Evolutionary conservation across 1,284 basidiomycete species (phyloP), one percentile per base, ranked within the genome.

Genomic region (Exsudoporus floridanus): DNA sequence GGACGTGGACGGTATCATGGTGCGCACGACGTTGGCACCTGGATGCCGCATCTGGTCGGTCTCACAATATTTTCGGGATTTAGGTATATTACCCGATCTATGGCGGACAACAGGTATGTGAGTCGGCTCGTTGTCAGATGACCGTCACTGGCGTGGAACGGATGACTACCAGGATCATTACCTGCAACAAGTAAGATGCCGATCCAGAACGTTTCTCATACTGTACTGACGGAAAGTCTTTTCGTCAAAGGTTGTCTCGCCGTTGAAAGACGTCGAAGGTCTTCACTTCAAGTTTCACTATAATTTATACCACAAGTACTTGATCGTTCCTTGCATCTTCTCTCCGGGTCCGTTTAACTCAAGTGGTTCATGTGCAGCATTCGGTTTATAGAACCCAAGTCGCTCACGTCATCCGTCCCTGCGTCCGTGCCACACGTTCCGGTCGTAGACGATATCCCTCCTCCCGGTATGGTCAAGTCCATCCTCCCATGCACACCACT

Each of bases 401-500:
- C 86, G 6, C 76, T 90, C 23, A 65, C 78, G 12, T 77, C 77
- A 6, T 76, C 83, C 2, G 67, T 75, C 12, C 71, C 77, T 38
- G 70, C 75, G 14, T 61, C 72, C 19, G 58, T 66, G 8, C 55
- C 68, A 9, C 66, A 71, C 2, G 64, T 69, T 4, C 67, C 73
- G 4, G 69, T 70, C 4, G 76, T 78, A 27, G 77, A 77, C 31
- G 88, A 90, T 55, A 71, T 78, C 19, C 86, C 89, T 3, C 92
- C 94, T 2, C 71, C 83, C 0, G 92, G 92, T 14, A 88, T 84
- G 56, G 90, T 92, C 65, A 96, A 96, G 72, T 94, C 92, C 14
- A 94, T 99, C 67, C 82, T 99, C 33, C 96, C 96, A 0, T 99
- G 96, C 72, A 99, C 96, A 2, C 95, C 96, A 0, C 82, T 99